These are phyloP conservation scores for Fusarium bactridioides DNA, from an alignment of 2,329 filamentous ascomycete genomes.

Conservation along the genomic window DNA sequence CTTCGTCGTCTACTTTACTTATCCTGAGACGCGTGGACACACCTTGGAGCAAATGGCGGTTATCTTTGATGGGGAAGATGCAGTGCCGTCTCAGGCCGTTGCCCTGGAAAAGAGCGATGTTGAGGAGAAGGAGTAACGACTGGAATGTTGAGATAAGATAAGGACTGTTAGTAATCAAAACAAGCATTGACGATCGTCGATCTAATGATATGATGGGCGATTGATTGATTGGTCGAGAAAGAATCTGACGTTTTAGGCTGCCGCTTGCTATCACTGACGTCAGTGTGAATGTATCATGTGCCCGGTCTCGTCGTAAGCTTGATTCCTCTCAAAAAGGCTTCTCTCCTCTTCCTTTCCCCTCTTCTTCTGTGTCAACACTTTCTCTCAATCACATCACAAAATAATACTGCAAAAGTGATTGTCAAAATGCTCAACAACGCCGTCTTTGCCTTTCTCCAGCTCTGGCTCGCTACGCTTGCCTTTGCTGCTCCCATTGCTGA, in stretches of 20 bases:
- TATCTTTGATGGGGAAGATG: slow-evolving; percentile 1
- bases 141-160: background rate
- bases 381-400: background rate
- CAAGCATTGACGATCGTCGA: background rate
- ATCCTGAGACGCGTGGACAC: background rate
- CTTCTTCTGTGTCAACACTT: background rate
- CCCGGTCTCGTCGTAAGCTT: slow-evolving; percentile 10
- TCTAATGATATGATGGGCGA: background rate
- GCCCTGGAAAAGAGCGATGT: background rate
- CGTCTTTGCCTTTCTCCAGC: slow-evolving; percentile 35
- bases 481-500: slow-evolving; percentile 53
- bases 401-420: rapidly evolving
- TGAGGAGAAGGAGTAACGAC: background rate
- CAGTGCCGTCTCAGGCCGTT: background rate
- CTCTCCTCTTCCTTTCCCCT: background rate
- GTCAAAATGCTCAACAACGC: slow-evolving; percentile 25
- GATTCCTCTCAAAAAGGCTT: slow-evolving; percentile 8
- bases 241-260: background rate
- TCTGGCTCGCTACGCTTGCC: slow-evolving; percentile 58
- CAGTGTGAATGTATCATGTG: slow-evolving; percentile 16
- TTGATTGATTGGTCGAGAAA: background rate
- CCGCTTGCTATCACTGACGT: slow-evolving; percentile 16
- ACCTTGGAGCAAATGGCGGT: slow-evolving; percentile 1
- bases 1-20: background rate
- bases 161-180: background rate